Percentiles rank a stretch among this genome's conserved stretches.
Evolutionary conservation across 805 yeast species (phyloP).

Genomic region (Wickerhamomyces canadensis): DNA sequence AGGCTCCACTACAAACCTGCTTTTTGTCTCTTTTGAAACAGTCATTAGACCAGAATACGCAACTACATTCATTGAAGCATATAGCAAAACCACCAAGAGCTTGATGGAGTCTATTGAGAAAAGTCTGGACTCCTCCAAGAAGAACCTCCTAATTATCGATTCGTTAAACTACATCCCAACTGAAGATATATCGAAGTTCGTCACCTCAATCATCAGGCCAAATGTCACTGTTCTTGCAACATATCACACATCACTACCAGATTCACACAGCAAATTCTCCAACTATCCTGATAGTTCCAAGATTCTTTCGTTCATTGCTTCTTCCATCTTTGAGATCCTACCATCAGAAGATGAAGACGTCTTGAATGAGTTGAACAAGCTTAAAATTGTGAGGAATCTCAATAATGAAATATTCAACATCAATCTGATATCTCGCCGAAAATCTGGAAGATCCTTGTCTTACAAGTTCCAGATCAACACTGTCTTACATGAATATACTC

Average conservation of each 20-base stretch:
- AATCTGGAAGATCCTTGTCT: constrained; percentile 73
- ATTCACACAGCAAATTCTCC: constrained; percentile 18
- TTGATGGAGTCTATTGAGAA: constrained; percentile 22
- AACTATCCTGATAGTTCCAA: constrained; percentile 51
- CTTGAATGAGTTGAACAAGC: constrained; percentile 31
- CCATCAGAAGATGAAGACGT: constrained; percentile 52
- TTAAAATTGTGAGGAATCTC: constrained; percentile 46
- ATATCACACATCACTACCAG: constrained; percentile 40
- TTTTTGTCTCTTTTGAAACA: constrained; percentile 69
- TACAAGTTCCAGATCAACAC: constrained; percentile 52
- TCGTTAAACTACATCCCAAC: constrained; percentile 55
- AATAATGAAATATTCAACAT: constrained; percentile 44
- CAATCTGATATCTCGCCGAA: constrained; percentile 62
- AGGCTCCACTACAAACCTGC: constrained; percentile 30
- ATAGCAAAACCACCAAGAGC: constrained; percentile 16
- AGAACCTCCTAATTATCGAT: constrained; percentile 54
- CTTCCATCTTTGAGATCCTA: constrained; percentile 58
- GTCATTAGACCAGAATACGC: constrained; percentile 44
- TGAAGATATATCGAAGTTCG: constrained; percentile 40
- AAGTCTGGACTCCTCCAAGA: constrained; percentile 18
- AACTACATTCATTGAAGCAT: constrained; percentile 43
- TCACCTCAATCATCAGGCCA: constrained; percentile 46
- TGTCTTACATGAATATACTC: constrained; percentile 34
- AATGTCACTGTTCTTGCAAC: constrained; percentile 40
- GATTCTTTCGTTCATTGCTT: constrained; percentile 65